Evolutionary conservation across 2,329 filamentous ascomycete genomes (phyloP), one percentile per base, ranked within the genome.

Genomic region (Sclerotinia spermophila): DNA sequence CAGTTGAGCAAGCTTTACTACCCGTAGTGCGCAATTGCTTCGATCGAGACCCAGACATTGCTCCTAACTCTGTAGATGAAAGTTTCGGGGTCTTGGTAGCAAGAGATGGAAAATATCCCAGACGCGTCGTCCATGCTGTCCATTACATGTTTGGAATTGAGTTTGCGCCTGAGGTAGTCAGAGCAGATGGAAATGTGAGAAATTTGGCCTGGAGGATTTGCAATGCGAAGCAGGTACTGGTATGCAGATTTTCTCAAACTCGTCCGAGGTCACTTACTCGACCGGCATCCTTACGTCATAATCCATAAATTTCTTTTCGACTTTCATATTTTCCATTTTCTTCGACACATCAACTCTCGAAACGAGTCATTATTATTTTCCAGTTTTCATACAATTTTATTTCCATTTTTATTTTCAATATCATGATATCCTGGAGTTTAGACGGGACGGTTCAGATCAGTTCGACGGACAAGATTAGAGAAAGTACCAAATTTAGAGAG

Each of bases 71-170:
- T 3, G 85, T 89, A 0, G 91, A 95, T 15, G 95, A 98, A 79
- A 84, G 88, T 3, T 99, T 97, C 79, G 96, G 96, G 0, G 89
- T 88, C 62, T 85, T 94, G 55, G 92, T 97, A 2, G 94, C 97
- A 78, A 85, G 94, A 35, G 92, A 97, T 75, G 88, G 90, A 73
- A 97, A 97, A 81, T 98, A 94, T 77, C 91, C 95, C 0, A 92
- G 90, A 81, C 85, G 96, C 56, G 92, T 98, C 17, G 94, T 98
- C 0, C 98, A 97, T 80, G 96, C 94, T 6, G 93, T 99, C 40
- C 91, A 92, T 74, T 92, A 97, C 79, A 97, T 97, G 94, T 96
- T 99, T 80, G 96, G 94, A 67, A 92, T 99, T 72, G 96, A 99
- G 80, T 94, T 99, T 79, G 93, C 96, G 2, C 91, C 94, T 0